Conservation (phyloP, 2,329 filamentous ascomycete genomes). For the Thyridium curvatum region DNA sequence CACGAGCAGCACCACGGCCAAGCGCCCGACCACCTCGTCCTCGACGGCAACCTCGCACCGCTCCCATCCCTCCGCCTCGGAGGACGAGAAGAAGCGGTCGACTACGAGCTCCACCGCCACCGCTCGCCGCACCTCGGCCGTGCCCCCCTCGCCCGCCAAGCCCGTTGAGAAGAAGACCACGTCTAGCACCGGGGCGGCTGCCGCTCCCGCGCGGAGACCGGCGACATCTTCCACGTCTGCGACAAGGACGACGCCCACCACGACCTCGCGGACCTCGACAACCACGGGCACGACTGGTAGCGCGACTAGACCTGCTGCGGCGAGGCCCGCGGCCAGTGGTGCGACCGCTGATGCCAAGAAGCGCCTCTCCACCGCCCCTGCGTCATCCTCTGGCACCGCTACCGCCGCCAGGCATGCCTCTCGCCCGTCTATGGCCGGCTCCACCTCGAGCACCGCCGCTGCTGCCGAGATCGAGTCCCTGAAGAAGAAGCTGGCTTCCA, state of each 20-base stretch:
- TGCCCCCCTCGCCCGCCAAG: slow-evolving; percentile 17
- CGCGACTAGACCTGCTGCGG: slow-evolving; percentile 20
- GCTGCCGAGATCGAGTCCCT: slow-evolving; percentile 49
- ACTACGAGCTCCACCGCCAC: slow-evolving; percentile 11
- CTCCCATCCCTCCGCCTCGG: slow-evolving; percentile 25
- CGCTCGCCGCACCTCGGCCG: slow-evolving; percentile 24
- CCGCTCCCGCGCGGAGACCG: slow-evolving; percentile 25
- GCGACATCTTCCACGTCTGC: slow-evolving; percentile 7
- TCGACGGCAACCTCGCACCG: slow-evolving; percentile 18
- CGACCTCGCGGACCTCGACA: slow-evolving; percentile 28
- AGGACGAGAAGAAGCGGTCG: slow-evolving; percentile 28
- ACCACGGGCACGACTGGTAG: slow-evolving; percentile 20
- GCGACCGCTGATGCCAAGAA: slow-evolving; percentile 46
- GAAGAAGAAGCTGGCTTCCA: slow-evolving; percentile 51
- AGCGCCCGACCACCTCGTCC: slow-evolving; percentile 23
- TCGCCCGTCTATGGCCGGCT: slow-evolving; percentile 27
- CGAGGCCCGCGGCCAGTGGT: slow-evolving; percentile 26
- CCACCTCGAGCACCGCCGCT: slow-evolving; percentile 17
- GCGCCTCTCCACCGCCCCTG: slow-evolving; percentile 45
- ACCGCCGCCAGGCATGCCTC: slow-evolving; percentile 32
- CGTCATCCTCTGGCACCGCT: slow-evolving; percentile 26
- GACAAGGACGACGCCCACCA: slow-evolving; percentile 17
- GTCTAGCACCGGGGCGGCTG: slow-evolving; percentile 7
- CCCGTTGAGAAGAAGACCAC: slow-evolving; percentile 10
- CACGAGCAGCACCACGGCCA: slow-evolving; percentile 16